Conservation (phyloP, 495 filamentous ascomycete genomes). For the Penicillium macrosclerotiorum region DNA sequence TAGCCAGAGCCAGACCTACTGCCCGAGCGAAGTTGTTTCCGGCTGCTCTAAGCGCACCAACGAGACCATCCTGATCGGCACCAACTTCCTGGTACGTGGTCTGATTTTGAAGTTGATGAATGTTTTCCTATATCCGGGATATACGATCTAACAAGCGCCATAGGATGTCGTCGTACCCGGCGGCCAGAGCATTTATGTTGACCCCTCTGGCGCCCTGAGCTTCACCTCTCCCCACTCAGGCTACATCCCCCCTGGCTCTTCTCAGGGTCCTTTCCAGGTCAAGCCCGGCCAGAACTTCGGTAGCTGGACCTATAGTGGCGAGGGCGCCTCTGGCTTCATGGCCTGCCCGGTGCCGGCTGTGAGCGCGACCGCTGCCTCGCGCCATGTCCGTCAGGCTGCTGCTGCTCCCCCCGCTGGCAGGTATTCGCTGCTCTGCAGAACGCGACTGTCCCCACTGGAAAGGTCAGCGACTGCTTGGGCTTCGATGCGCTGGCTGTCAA, state of each 20-base stretch:
- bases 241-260: conserved; percentile 49
- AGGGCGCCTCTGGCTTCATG: conserved; percentile 34
- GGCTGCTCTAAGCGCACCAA: conserved; percentile 28
- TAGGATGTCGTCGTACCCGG: conserved; percentile 56
- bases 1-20: conserved; percentile 28
- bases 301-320: conserved; percentile 23
- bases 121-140: too few relatives aligned
- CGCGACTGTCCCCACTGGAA: conserved; percentile 32
- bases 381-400: neutral
- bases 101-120: too few relatives aligned
- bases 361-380: conserved; percentile 10
- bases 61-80: conserved; percentile 31
- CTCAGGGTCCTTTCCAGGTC: conserved; percentile 40
- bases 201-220: conserved; percentile 47
- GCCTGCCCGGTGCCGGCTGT: conserved; percentile 27
- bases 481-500: conserved; percentile 28
- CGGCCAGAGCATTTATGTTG: conserved; percentile 60
- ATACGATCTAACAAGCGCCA: neutral
- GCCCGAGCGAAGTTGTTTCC: conserved; percentile 19
- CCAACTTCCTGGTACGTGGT: conserved; percentile 20
- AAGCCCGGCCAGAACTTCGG: conserved; percentile 20
- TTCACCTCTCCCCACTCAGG: conserved; percentile 58
- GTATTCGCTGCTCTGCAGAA: conserved; percentile 35
- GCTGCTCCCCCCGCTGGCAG: conserved; percentile 21
- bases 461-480: conserved; percentile 31